Conservation (phyloP, 2,329 filamentous ascomycete genomes). For the Claviceps quebecensis region DNA sequence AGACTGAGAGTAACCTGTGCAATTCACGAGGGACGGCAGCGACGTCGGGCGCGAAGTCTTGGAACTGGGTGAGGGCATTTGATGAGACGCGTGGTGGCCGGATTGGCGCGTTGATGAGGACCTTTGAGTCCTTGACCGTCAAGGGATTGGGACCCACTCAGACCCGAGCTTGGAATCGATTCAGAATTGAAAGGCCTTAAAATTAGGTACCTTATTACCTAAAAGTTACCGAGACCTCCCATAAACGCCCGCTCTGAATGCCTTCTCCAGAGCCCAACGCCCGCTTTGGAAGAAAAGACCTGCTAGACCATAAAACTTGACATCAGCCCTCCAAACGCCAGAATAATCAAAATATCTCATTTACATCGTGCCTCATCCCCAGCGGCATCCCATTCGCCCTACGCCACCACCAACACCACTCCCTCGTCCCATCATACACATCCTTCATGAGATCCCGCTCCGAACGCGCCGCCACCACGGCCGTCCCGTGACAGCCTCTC, state of each 20-base stretch:
- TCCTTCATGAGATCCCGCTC: constrained; percentile 15
- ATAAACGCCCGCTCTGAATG: not conserved
- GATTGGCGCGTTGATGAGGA: not conserved
- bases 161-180: no score
- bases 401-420: constrained; percentile 23
- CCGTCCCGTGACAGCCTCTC: constrained; percentile 19
- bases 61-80: not conserved
- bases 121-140: no score
- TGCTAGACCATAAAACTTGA: no score
- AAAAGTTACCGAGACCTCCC: no score
- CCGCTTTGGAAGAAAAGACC: no score
- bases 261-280: no score
- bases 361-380: not conserved
- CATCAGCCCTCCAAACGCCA: not conserved
- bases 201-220: no score
- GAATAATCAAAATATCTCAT: constrained; percentile 3
- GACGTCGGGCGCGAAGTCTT: not conserved
- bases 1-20: not conserved
- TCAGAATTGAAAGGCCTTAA: no score
- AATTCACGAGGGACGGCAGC: not conserved
- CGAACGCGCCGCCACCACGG: constrained; percentile 18
- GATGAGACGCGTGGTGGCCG: not conserved
- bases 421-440: constrained; percentile 16
- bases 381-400: constrained; percentile 2
- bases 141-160: not conserved